Conservation (phyloP, 2,329 filamentous ascomycete genomes). For the Davidsoniella eucalypti region DNA sequence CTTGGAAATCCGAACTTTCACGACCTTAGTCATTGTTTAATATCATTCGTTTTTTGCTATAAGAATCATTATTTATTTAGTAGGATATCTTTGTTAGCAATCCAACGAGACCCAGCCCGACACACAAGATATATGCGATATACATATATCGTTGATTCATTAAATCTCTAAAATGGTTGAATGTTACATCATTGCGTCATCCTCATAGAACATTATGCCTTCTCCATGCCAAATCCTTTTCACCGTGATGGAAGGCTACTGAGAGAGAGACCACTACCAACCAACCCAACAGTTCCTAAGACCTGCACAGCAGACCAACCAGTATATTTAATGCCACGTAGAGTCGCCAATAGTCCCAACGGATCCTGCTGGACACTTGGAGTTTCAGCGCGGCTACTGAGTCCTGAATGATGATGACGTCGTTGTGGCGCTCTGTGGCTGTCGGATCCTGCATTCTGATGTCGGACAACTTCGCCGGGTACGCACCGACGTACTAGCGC, state of each 20-base stretch:
- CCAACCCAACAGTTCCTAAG: constrained; percentile 7
- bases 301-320: constrained; percentile 12
- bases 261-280: constrained; percentile 8
- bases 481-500: constrained; percentile 34
- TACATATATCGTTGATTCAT: no score
- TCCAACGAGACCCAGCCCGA: no score
- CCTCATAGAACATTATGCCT: neutral
- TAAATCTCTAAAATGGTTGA: no score
- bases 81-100: no score
- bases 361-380: constrained; percentile 10
- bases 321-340: constrained; percentile 5
- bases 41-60: no score
- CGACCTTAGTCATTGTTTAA: no score
- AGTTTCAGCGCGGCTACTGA: neutral
- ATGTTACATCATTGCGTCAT: neutral
- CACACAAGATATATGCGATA: no score
- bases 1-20: no score
- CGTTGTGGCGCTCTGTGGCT: neutral
- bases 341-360: constrained; percentile 6
- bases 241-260: neutral
- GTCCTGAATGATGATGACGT: neutral
- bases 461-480: neutral
- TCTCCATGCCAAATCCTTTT: no score
- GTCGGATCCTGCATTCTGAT: neutral
- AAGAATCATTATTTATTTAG: no score